Evolutionary conservation across 1,284 basidiomycete genomes (phyloP).

Genomic region (Puccinia polysora): DNA sequence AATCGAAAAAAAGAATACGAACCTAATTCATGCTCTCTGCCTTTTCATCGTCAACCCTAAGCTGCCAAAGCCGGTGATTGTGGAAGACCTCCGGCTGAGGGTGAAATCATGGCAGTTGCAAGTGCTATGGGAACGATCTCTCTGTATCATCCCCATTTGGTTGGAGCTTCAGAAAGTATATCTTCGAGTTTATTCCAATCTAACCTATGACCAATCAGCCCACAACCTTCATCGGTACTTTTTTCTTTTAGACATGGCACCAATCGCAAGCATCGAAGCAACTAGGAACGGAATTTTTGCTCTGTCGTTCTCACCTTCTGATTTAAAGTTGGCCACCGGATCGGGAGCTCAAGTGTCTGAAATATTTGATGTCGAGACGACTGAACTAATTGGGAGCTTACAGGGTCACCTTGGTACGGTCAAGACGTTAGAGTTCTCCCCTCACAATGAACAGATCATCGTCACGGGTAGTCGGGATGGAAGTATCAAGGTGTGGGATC

Average conservation of each 20-base stretch:
- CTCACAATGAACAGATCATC: constrained; percentile 16
- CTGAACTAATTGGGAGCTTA: constrained; percentile 6
- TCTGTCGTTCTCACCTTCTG: constrained; percentile 19
- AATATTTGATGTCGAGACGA: constrained; percentile 36
- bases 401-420: constrained; percentile 23
- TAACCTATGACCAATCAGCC: background rate
- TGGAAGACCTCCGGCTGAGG: constrained; percentile 17
- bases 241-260: constrained; percentile 2
- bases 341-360: constrained; percentile 29
- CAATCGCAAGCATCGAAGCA: constrained; percentile 2
- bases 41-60: background rate
- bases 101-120: constrained; percentile 22
- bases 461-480: constrained; percentile 25
- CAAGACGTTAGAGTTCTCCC: constrained; percentile 33
- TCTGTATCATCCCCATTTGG: constrained; percentile 9
- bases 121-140: constrained; percentile 28
- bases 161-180: background rate
- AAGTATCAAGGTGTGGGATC: constrained; percentile 40
- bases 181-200: background rate
- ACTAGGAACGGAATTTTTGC: constrained; percentile 27
- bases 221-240: background rate
- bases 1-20: too few relatives aligned
- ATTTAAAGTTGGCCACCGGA: constrained; percentile 21
- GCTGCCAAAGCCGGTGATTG: constrained; percentile 19
- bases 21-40: too few relatives aligned